Evolutionary conservation across 108 stramenopile genomes (phyloP), one percentile per base, ranked within the genome.

Genomic region (Asterionellopsis glacialis): DNA sequence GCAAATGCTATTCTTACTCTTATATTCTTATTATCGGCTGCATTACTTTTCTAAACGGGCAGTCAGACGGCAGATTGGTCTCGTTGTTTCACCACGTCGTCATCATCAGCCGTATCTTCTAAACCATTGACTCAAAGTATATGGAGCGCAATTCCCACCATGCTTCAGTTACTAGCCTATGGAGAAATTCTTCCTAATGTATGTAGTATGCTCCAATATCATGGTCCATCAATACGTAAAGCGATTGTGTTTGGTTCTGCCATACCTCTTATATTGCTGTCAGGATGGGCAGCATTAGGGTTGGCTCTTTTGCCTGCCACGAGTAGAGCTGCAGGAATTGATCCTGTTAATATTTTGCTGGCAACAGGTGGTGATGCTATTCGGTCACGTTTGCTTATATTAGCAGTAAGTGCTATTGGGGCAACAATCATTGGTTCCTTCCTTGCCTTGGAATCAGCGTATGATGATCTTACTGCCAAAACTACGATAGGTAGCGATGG

Each of bases 151-250:
- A 11, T 33, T 7, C 63, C 63, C n/a, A 54, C 53, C 12, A 43
- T 64, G 21, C 43, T 64, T 15, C 63, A 64, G 38, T 54, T 64
- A 21, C 19, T 64, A 16, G 49, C 38, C 40, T 64, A 54, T 55
- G 63, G 63, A 22, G 63, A 64, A 43, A 64, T 64, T 41, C 23
- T 64, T 18, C 51, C 63, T 22, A 64, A 33, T 22, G 52, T 64
- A 1, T 64, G 63, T 42, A 21, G 54, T 11, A 52, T 52, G 16
- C 39, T 54, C 15, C 10, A 64, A 16, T 48, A 64, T 16, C 28
- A 52, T 40, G 26, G 51, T 11, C 41, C 49, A 12, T 33, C 33
- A 2, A 64, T 54, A 22, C 51, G 39, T 15, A 57, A 23, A 53
- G 65, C 65, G 1, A 58, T 58, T 56, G 56, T 40, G 12, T 21